phyloP scores from a whole-genome alignment of 139 green algal genomes.

The Penium margaritaceum region DNA sequence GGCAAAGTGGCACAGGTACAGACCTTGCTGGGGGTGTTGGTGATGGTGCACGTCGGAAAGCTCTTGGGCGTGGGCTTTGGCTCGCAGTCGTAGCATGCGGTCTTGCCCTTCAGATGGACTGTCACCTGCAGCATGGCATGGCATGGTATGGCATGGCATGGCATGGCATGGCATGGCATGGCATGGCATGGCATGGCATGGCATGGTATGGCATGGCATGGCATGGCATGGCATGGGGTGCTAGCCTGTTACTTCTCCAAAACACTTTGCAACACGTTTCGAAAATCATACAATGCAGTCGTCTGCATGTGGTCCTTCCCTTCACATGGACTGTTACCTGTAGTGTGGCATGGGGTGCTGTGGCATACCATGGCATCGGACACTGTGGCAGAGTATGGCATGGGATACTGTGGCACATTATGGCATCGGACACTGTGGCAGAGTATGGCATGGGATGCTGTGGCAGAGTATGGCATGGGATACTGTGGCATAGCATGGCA shows the following conservation, averaged over 20 bases:
- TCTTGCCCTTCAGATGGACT: conserved; percentile 72
- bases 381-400: not conserved
- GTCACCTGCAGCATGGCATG: conserved; percentile 62
- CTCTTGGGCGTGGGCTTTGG: conserved; percentile 76
- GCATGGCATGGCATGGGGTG: not conserved
- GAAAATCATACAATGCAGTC: too few species aligned
- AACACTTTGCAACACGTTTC: too few species aligned
- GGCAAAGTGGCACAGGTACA: too few species aligned
- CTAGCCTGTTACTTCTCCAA: too few species aligned
- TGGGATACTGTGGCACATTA: not conserved
- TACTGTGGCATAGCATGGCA: too few species aligned
- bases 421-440: too few species aligned
- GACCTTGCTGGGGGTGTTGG: conserved; percentile 92
- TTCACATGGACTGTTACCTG: conserved; percentile 85
- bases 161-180: not conserved
- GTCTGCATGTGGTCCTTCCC: conserved; percentile 72
- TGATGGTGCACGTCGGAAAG: conserved; percentile 94
- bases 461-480: too few species aligned
- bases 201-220: conserved; percentile 1
- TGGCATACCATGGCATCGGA: not conserved
- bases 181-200: conserved; percentile 1
- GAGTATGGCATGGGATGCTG: too few species aligned
- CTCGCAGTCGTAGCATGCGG: conserved; percentile 92
- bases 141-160: not conserved
- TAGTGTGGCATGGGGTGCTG: not conserved